Percentiles rank a stretch among this genome's conserved stretches.
Evolutionary conservation across 768 basidiomycete genomes (phyloP).

Genomic region (Kondoa malvinella): DNA sequence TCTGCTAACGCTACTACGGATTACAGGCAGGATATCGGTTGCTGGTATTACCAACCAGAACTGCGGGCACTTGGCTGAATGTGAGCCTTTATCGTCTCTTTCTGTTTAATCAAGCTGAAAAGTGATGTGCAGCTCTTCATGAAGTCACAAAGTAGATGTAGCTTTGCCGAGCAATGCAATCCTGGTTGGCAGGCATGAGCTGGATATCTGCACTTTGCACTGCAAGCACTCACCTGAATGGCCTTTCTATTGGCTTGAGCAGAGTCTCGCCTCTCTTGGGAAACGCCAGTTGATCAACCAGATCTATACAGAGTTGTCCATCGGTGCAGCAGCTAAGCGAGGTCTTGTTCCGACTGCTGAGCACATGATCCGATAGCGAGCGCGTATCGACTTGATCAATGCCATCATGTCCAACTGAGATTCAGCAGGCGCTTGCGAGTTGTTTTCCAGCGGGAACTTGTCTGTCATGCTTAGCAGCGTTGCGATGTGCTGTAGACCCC

Average conservation of each 20-base stretch:
- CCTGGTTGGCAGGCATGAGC: no score
- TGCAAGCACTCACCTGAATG: no score
- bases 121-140: constrained; percentile 17
- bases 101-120: background rate
- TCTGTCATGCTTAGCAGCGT: constrained; percentile 54
- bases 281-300: no score
- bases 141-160: constrained; percentile 21
- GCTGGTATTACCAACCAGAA: constrained; percentile 27
- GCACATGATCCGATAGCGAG: constrained; percentile 72
- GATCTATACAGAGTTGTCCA: no score
- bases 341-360: constrained; percentile 56
- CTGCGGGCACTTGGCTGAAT: constrained; percentile 26
- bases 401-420: constrained; percentile 45
- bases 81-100: background rate
- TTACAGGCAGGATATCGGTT: constrained; percentile 26
- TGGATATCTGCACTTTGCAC: no score
- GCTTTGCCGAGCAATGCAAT: background rate
- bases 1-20: background rate
- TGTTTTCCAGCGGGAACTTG: constrained; percentile 63
- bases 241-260: no score
- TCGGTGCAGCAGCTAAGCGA: constrained; percentile 22
- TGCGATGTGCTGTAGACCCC: constrained; percentile 21
- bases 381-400: constrained; percentile 66
- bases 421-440: constrained; percentile 27
- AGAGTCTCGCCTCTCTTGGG: no score